Conservation (phyloP, 2,329 filamentous ascomycete genomes). For the Emergomyces africanus region DNA sequence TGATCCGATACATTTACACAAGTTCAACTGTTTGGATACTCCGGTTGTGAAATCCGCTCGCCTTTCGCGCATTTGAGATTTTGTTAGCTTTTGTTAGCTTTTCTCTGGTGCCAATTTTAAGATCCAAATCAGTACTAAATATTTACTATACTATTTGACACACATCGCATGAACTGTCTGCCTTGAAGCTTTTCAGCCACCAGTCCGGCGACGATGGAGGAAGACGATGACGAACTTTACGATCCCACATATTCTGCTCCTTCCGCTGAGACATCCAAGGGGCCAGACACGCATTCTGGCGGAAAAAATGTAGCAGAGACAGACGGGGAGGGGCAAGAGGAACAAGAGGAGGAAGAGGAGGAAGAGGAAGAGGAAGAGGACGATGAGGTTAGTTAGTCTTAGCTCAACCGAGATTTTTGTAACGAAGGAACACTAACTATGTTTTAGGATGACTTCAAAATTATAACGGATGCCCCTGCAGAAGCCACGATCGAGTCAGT, state of each 20-base stretch:
- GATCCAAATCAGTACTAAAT: background rate
- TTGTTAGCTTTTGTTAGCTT: background rate
- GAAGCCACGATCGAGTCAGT: constrained; percentile 23
- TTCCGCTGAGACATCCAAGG: constrained; percentile 18
- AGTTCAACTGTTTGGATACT: background rate
- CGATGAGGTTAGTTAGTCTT: constrained; percentile 27
- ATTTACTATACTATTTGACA: too few relatives aligned
- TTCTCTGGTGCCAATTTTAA: background rate
- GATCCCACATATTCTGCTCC: constrained; percentile 29
- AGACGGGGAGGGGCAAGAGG: constrained; percentile 21
- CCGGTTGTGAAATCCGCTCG: background rate
- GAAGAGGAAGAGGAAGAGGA: constrained; percentile 19
- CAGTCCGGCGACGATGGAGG: constrained; percentile 26
- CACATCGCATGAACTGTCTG: background rate
- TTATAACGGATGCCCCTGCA: constrained; percentile 36
- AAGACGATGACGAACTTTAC: constrained; percentile 37
- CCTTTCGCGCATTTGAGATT: background rate
- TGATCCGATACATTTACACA: background rate
- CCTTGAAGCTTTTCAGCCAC: background rate
- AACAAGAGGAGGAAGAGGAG: constrained; percentile 28
- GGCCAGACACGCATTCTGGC: constrained; percentile 16
- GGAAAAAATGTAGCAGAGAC: constrained; percentile 13
- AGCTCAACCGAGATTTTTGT: constrained; percentile 10
- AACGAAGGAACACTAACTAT: constrained; percentile 8
- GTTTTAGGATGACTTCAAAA: constrained; percentile 36